Percentiles rank a stretch among this genome's conserved stretches.
phyloP scores from a whole-genome alignment of 257 asterid species.

The Solanum bulbocastanum region DNA sequence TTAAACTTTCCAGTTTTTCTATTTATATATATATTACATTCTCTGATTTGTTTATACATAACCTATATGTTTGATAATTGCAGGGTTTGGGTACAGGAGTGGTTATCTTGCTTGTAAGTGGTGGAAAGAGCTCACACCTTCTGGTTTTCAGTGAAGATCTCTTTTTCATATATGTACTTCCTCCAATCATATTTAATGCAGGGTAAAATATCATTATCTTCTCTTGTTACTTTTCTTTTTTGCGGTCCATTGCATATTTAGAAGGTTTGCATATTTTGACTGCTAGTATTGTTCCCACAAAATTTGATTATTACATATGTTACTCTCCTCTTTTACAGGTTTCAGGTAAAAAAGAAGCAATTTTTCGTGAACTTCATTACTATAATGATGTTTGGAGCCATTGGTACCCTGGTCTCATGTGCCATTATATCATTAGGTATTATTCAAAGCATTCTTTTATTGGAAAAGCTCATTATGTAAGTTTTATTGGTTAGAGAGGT shows the following conservation, averaged over 20 bases:
- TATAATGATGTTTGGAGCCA: constrained; percentile 34
- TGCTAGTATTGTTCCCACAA: background rate
- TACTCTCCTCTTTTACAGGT: constrained; percentile 12
- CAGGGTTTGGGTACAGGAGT: constrained; percentile 32
- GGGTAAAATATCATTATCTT: constrained; percentile 13
- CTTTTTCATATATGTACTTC: constrained; percentile 38
- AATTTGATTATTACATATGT: background rate
- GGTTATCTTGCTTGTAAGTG: constrained; percentile 23
- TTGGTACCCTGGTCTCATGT: constrained; percentile 32
- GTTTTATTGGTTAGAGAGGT: background rate
- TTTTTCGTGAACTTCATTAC: constrained; percentile 39
- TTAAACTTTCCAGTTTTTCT: background rate
- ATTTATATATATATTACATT: background rate
- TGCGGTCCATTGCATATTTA: background rate
- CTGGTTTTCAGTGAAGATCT: constrained; percentile 33
- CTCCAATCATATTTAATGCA: constrained; percentile 38
- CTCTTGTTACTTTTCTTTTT: background rate
- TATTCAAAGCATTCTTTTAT: background rate
- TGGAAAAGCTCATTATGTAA: background rate
- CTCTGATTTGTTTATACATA: background rate
- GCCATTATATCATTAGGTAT: constrained; percentile 30
- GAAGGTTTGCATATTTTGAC: background rate
- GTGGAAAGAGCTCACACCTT: constrained; percentile 29
- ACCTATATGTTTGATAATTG: background rate
- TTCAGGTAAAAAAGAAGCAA: constrained; percentile 41